Percentiles rank a stretch among this genome's conserved stretches.
These are phyloP conservation scores for Yamadazyma oceani DNA, from an alignment of 1,139 yeast species.

Conservation along the genomic window DNA sequence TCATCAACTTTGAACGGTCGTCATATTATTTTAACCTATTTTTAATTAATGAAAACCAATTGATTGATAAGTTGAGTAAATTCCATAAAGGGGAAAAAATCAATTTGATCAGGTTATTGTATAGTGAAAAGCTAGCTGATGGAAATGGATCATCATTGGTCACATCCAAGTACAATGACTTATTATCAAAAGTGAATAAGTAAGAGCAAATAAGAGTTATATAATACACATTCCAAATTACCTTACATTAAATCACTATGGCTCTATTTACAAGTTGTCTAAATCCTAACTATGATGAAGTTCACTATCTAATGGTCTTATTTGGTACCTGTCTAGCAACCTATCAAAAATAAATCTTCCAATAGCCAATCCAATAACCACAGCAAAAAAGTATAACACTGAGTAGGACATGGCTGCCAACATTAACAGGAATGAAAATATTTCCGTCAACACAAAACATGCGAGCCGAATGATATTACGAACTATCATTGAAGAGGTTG, in stretches of 20 bases:
- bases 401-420: conserved; percentile 75
- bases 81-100: conserved; percentile 27
- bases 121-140: conserved; percentile 46
- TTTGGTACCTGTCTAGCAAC: conserved; percentile 26
- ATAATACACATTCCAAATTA: too few relatives aligned
- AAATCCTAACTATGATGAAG: conserved; percentile 13
- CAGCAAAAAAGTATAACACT: conserved; percentile 67
- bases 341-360: conserved; percentile 71
- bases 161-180: conserved; percentile 40
- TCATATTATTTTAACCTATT: conserved; percentile 59
- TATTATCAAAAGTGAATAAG: conserved; percentile 17
- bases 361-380: conserved; percentile 63
- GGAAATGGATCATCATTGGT: conserved; percentile 41
- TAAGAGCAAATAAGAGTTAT: background rate
- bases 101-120: conserved; percentile 41
- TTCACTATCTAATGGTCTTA: conserved; percentile 16
- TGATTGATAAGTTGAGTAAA: conserved; percentile 25
- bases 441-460: conserved; percentile 59
- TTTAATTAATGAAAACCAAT: conserved; percentile 40
- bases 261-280: conserved; percentile 1
- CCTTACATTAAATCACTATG: background rate
- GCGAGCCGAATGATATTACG: conserved; percentile 57
- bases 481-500: conserved; percentile 14
- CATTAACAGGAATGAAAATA: conserved; percentile 71
- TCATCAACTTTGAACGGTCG: conserved; percentile 59